Evolutionary conservation across 2,329 filamentous ascomycete genomes (phyloP).

Genomic region (Penicillium expansum): DNA sequence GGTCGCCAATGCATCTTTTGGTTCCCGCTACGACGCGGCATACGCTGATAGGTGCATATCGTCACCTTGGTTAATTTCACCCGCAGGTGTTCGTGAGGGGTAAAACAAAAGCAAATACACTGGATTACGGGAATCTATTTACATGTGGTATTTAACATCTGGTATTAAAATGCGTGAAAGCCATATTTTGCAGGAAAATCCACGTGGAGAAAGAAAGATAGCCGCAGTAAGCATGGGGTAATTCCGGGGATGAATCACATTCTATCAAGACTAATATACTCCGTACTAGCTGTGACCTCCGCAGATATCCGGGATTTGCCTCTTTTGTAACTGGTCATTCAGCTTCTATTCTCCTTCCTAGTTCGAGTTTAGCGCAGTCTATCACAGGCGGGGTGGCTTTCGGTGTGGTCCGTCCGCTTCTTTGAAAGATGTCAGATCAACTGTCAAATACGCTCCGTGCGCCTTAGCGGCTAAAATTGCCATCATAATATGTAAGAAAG

Average conservation of each 20-base stretch:
- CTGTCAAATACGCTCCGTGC: neutral
- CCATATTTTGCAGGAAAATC: neutral
- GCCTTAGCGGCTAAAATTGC: neutral
- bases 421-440: neutral
- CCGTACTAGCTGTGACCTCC: no score
- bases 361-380: neutral
- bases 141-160: neutral
- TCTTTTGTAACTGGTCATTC: neutral
- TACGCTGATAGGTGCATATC: neutral
- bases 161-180: neutral
- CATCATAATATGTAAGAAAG: neutral
- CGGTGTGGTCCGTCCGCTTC: neutral
- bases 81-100: neutral
- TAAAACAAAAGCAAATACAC: neutral
- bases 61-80: neutral
- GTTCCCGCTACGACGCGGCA: neutral
- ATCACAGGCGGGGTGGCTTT: neutral
- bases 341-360: neutral
- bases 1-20: neutral
- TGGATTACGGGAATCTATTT: neutral
- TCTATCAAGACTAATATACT: no score
- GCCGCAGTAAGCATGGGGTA: neutral
- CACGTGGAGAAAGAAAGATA: neutral
- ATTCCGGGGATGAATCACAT: no score
- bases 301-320: neutral